phyloP scores from a whole-genome alignment of 164 flowering plant species.

The Magnolia officinalis region DNA sequence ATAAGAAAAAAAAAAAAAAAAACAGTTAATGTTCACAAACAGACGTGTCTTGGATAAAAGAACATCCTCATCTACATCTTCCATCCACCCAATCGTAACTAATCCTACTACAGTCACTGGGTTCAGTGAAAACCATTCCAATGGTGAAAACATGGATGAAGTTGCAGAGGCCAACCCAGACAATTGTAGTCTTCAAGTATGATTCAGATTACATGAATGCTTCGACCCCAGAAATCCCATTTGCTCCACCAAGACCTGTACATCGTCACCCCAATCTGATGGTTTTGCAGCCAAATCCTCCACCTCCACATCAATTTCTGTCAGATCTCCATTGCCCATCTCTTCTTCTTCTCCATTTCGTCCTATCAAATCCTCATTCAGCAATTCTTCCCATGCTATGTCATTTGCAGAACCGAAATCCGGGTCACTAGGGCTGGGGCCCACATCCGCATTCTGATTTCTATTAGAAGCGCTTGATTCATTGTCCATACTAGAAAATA shows the following conservation, averaged over 20 bases:
- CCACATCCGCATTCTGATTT: conserved; percentile 6
- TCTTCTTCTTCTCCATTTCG: conserved; percentile 10
- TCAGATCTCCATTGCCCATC: conserved; percentile 20
- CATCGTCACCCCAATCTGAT: conserved; percentile 23
- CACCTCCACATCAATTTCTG: conserved; percentile 39
- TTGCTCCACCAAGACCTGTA: conserved; percentile 27
- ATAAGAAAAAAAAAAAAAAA: too few relatives aligned
- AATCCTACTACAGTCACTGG: too few relatives aligned
- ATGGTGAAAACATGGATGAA: background rate
- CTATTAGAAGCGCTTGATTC: conserved; percentile 6
- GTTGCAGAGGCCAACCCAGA: background rate
- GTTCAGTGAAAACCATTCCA: too few relatives aligned
- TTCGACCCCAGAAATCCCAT: conserved; percentile 14
- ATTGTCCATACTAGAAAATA: conserved; percentile 20
- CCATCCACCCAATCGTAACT: background rate
- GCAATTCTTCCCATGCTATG: conserved; percentile 39
- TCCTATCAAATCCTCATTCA: conserved; percentile 34
- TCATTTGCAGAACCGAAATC: conserved; percentile 23
- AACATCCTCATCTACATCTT: background rate
- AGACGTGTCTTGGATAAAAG: background rate
- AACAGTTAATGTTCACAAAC: background rate
- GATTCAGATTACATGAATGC: background rate
- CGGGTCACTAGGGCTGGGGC: background rate
- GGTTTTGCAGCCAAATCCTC: conserved; percentile 44
- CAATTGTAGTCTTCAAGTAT: background rate